A percentile compares a stretch with the other conserved stretches of the same genome.
Evolutionary conservation across 257 asterid genomes (phyloP).

Genomic region (Thymus quinquecostatus): DNA sequence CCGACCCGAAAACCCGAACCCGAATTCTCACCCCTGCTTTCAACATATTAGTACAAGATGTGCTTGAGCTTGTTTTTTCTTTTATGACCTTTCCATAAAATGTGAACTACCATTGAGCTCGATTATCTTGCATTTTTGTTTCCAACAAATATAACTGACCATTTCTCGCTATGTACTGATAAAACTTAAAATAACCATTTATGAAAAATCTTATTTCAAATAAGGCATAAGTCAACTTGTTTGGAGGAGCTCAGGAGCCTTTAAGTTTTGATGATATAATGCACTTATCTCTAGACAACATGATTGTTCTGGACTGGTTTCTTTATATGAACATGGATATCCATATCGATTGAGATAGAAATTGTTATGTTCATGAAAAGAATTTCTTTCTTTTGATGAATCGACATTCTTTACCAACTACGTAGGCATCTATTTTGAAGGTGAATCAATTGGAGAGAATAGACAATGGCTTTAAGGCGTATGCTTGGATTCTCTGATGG

Average conservation of each 20-base stretch:
- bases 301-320: background rate
- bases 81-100: background rate
- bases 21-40: background rate
- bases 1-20: too few species aligned
- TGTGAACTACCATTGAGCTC: background rate
- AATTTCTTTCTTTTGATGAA: constrained; percentile 2
- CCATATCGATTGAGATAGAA: background rate
- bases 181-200: background rate
- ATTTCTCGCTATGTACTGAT: too few species aligned
- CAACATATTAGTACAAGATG: background rate
- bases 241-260: background rate
- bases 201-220: background rate
- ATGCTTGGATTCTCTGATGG: constrained; percentile 85
- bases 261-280: background rate
- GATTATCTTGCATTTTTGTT: background rate
- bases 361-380: background rate
- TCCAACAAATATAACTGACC: background rate
- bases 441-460: constrained; percentile 10
- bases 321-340: background rate
- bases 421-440: constrained; percentile 1
- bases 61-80: background rate
- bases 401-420: background rate
- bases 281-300: background rate
- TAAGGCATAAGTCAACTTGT: background rate
- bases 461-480: constrained; percentile 73